phyloP scores from a whole-genome alignment of 2,329 filamentous ascomycete species.

The Verticillium dahliae region DNA sequence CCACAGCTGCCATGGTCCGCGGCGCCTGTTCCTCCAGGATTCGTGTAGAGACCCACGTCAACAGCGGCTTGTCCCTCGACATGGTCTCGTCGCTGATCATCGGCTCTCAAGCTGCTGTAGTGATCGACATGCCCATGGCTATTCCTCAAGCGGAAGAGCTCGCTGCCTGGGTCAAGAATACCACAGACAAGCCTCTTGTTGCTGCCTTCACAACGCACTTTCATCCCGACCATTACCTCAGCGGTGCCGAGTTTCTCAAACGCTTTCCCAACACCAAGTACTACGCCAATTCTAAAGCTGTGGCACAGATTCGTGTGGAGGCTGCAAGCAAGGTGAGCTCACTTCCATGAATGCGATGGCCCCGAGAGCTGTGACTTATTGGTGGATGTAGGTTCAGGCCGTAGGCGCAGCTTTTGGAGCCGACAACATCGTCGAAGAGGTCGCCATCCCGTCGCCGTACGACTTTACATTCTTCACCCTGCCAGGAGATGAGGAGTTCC shows the following conservation, averaged over 20 bases:
- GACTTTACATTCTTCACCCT: slow-evolving; percentile 7
- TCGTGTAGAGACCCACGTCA: slow-evolving; percentile 2
- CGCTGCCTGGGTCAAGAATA: slow-evolving; percentile 4
- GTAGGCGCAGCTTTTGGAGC: background rate
- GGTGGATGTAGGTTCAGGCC: background rate
- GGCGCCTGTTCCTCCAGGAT: background rate
- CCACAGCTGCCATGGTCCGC: too few relatives aligned
- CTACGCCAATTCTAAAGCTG: slow-evolving; percentile 3
- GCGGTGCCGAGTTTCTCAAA: slow-evolving; percentile 4
- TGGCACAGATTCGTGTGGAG: background rate
- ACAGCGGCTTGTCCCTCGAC: slow-evolving; percentile 2
- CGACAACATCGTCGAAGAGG: background rate
- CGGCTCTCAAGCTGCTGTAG: slow-evolving; percentile 4
- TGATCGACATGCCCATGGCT: slow-evolving; percentile 6
- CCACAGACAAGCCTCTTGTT: slow-evolving; percentile 6
- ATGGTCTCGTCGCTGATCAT: slow-evolving; percentile 6
- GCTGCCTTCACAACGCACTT: slow-evolving; percentile 3
- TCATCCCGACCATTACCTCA: slow-evolving; percentile 7
- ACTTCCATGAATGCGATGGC: background rate
- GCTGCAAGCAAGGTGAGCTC: background rate
- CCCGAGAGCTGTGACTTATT: too few relatives aligned
- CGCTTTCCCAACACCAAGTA: slow-evolving; percentile 5
- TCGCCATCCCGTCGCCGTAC: slow-evolving; percentile 5
- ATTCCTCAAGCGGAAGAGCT: background rate
- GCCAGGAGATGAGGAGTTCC: slow-evolving; percentile 3